Conservation (phyloP, 306 rosid species). For the Castanopsis chinensis region DNA sequence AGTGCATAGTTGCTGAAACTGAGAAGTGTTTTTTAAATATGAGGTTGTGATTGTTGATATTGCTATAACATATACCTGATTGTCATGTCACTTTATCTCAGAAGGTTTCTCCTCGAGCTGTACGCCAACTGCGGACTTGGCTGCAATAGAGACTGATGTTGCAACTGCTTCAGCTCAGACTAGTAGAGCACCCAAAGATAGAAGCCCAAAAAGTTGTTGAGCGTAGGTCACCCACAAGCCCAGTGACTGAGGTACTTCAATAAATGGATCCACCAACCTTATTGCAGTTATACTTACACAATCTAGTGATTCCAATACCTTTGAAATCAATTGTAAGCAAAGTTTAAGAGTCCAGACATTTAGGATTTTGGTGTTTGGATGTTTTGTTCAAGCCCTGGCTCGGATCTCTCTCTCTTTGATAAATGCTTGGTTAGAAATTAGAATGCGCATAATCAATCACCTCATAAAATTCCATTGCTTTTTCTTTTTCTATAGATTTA, state of each 20-base stretch:
- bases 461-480: neutral
- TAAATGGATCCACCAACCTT: neutral
- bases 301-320: neutral
- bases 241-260: constrained; percentile 65
- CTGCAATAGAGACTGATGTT: constrained; percentile 48
- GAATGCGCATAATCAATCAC: neutral
- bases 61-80: neutral
- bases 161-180: constrained; percentile 51
- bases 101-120: constrained; percentile 67
- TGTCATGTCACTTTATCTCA: constrained; percentile 24
- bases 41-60: constrained; percentile 5
- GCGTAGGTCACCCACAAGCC: constrained; percentile 84
- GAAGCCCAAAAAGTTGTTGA: constrained; percentile 80
- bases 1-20: neutral
- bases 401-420: neutral
- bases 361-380: neutral
- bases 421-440: neutral
- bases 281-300: neutral
- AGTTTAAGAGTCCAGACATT: neutral
- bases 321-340: neutral
- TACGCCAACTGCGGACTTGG: constrained; percentile 75
- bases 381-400: neutral
- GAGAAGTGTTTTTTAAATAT: neutral
- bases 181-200: constrained; percentile 58
- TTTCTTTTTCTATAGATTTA: constrained; percentile 1